Evolutionary conservation across 2,329 filamentous ascomycete species (phyloP).

Genomic region (Fusarium vanettenii): DNA sequence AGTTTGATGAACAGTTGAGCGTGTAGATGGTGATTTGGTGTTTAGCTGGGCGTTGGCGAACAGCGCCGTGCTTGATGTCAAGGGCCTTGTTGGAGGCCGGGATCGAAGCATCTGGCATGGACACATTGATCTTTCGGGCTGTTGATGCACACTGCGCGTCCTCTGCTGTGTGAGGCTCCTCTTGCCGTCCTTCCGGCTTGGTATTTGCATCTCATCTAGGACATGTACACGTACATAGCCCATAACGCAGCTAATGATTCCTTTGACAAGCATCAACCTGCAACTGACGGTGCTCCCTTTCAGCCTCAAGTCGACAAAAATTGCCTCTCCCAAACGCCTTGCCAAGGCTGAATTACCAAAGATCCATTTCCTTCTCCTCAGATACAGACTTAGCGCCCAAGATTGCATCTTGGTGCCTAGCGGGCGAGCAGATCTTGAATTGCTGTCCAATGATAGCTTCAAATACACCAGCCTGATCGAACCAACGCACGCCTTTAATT

Average conservation of each 20-base stretch:
- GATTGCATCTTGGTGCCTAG: not conserved
- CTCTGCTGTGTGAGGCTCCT: not conserved
- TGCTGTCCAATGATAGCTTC: not conserved
- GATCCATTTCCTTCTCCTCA: not conserved
- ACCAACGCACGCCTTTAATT: not conserved
- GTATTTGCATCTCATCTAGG: not conserved
- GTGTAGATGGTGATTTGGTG: not conserved
- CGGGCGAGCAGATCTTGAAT: not conserved
- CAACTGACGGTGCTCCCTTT: not conserved
- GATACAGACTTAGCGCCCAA: not conserved
- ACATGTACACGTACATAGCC: not conserved
- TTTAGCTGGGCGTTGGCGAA: not conserved
- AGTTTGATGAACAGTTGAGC: not conserved
- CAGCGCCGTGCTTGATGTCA: not conserved
- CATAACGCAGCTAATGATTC: not conserved
- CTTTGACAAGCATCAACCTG: not conserved
- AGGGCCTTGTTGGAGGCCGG: not conserved
- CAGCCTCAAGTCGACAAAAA: not conserved
- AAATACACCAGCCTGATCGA: not conserved
- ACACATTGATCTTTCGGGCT: not conserved
- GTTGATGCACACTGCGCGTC: not conserved
- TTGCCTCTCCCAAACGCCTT: not conserved
- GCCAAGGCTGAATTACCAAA: not conserved
- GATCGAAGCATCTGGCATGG: not conserved
- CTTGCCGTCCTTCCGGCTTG: not conserved